Evolutionary conservation across 1,284 basidiomycete species (phyloP), one percentile per base, ranked within the genome.

Genomic region (Irpex sp.): DNA sequence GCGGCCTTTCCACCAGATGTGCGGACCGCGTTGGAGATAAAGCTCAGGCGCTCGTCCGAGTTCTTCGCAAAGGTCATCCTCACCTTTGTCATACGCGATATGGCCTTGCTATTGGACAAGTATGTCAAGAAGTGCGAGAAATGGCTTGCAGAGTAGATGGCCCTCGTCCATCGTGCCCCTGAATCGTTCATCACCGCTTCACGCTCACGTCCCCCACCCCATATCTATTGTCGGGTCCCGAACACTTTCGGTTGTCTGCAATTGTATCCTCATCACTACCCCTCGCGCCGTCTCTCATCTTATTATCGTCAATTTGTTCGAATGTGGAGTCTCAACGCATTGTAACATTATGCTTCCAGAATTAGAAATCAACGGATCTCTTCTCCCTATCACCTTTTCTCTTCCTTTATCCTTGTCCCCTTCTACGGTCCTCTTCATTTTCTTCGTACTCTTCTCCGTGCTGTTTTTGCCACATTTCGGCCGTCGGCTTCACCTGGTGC

Each of bases 51-150:
- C 63, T 82, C 87, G 5, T 94, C 93, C 15, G 94, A 98, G 69
- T 98, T 98, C 75, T 94, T 97, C 68, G 90, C 90, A 5, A 90
- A 84, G 50, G 94, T 97, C 61, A 84, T 99, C 53, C 81, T 97
- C 61, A 93, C 93, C 7, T 97, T 97, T 75, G 93, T 98, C 66
- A 85, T 98, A 70, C 89, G 91, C 57, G 90, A 93, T 73, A 81
- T 93, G 67, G 89, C 90, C 57, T 87, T 87, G 69, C 80, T 98
- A 62, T 81, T 98, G 68, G 96, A 98, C 80, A 95, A 94, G 77
- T 94, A 93, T 74, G 91, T 88, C 67, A 94, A 94, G 81, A 92
- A 92, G 73, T 92, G 90, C 76, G 92, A 93, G 77, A 92, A 93
- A 76, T 92, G 91, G 90, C 81, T 94, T 50, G 90, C 86, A 47